These are phyloP conservation scores for Daedaleopsis sinensis DNA, from an alignment of 768 basidiomycete species.

Conservation along the genomic window DNA sequence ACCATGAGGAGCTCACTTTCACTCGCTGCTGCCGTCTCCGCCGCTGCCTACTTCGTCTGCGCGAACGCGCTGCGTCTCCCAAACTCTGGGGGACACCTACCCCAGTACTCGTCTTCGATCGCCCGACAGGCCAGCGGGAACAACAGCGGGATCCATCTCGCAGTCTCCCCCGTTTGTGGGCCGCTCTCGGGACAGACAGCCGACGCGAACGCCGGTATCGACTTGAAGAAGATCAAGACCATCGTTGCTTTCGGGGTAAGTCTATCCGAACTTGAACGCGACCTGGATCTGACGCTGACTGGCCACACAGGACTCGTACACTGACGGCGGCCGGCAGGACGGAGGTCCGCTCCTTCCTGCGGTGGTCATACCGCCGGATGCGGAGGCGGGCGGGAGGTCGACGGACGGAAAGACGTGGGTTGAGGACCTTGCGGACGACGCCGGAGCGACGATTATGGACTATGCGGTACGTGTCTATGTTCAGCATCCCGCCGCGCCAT, in stretches of 20 bases:
- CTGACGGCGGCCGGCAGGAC: slow-evolving; percentile 51
- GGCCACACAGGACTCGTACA: slow-evolving; percentile 46
- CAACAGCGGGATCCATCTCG: slow-evolving; percentile 42
- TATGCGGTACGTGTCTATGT: slow-evolving; percentile 45
- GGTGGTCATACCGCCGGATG: slow-evolving; percentile 43
- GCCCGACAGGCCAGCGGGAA: neutral
- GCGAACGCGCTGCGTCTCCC: too few relatives aligned
- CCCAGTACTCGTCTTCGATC: too few relatives aligned
- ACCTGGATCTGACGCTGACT: neutral
- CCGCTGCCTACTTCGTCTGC: too few relatives aligned
- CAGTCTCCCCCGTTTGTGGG: slow-evolving; percentile 49
- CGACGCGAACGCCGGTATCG: slow-evolving; percentile 53
- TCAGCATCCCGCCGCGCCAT: too few relatives aligned
- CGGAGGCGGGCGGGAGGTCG: slow-evolving; percentile 51
- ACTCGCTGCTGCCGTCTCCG: too few relatives aligned
- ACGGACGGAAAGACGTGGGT: slow-evolving; percentile 57
- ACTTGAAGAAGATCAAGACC: slow-evolving; percentile 40
- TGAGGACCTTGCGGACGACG: slow-evolving; percentile 45
- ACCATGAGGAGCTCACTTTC: too few relatives aligned
- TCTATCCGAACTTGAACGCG: slow-evolving; percentile 2
- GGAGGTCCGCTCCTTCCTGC: slow-evolving; percentile 46
- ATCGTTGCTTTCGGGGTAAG: slow-evolving; percentile 57
- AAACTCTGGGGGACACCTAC: too few relatives aligned
- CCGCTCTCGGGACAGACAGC: slow-evolving; percentile 40
- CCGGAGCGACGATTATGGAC: slow-evolving; percentile 47